These are phyloP conservation scores for Zanthoxylum bungeanum DNA, from an alignment of 345 rosid genomes.

Conservation along the genomic window DNA sequence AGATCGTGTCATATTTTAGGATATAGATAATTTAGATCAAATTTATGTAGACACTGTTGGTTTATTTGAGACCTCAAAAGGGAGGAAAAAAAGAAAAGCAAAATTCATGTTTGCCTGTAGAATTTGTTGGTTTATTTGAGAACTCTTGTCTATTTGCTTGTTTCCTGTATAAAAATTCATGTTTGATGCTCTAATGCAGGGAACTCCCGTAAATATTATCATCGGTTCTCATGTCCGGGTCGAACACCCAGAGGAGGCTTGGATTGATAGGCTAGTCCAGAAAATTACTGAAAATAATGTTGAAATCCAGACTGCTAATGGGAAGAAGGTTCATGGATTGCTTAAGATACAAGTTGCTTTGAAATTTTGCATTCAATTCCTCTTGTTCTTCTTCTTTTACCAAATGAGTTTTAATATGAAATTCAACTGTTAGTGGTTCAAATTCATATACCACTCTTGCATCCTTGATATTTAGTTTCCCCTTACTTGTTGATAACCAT, in stretches of 20 bases:
- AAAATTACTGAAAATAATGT: constrained; percentile 67
- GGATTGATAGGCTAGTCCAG: constrained; percentile 74
- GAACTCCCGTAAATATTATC: constrained; percentile 73
- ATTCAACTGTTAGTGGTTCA: background rate
- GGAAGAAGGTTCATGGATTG: constrained; percentile 55
- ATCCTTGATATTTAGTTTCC: background rate
- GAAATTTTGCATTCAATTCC: background rate
- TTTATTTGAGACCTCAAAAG: background rate
- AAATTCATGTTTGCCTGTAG: no score
- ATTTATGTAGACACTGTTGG: background rate
- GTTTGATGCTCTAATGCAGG: constrained; percentile 45
- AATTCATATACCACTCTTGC: background rate
- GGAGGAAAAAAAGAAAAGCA: no score
- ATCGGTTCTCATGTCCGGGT: constrained; percentile 93
- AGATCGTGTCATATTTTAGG: background rate
- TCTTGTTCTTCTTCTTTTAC: background rate
- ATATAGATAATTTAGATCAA: background rate
- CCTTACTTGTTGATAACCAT: background rate
- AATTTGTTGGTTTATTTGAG: no score
- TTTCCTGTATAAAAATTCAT: background rate
- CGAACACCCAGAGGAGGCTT: constrained; percentile 67
- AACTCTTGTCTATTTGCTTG: background rate
- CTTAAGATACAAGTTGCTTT: background rate
- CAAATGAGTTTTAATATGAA: background rate
- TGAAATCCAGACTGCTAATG: constrained; percentile 40